A percentile compares a stretch with the other conserved stretches of the same genome.
phyloP scores from a whole-genome alignment of 2,329 filamentous ascomycete species.

The Penicillium sp. region DNA sequence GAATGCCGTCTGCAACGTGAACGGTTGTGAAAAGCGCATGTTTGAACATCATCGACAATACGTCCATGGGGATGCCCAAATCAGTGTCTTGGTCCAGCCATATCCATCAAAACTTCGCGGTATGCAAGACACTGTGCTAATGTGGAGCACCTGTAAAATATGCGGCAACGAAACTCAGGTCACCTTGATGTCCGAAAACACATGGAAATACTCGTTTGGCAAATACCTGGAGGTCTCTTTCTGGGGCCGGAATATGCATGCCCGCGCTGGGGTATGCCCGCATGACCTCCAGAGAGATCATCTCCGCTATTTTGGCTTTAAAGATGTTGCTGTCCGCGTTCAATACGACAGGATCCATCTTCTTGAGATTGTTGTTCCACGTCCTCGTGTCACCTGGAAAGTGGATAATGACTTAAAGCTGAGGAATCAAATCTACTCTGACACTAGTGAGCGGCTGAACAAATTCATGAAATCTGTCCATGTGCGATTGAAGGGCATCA shows the following conservation, averaged over 20 bases:
- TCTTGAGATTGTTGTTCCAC: constrained; percentile 90
- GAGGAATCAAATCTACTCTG: constrained; percentile 87
- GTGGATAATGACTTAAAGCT: constrained; percentile 90
- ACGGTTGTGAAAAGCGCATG: constrained; percentile 86
- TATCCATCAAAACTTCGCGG: constrained; percentile 68
- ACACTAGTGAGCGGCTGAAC: constrained; percentile 78
- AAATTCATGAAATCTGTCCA: constrained; percentile 88
- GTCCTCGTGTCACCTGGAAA: constrained; percentile 92
- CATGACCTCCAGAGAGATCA: constrained; percentile 94
- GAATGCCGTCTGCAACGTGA: constrained; percentile 75
- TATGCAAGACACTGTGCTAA: constrained; percentile 76
- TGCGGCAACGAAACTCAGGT: constrained; percentile 90
- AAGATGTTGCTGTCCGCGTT: constrained; percentile 81
- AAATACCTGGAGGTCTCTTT: constrained; percentile 98
- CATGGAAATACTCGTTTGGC: constrained; percentile 97
- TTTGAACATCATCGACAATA: constrained; percentile 94
- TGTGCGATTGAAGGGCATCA: constrained; percentile 81
- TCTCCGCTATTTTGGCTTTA: constrained; percentile 87
- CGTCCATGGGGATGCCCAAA: constrained; percentile 91
- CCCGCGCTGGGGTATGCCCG: constrained; percentile 75
- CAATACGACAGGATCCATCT: constrained; percentile 93
- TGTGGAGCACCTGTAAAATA: constrained; percentile 96
- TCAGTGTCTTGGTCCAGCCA: constrained; percentile 86
- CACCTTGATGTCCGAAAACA: constrained; percentile 87
- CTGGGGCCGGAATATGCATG: constrained; percentile 82